Percentiles rank a stretch among this genome's conserved stretches.
Evolutionary conservation across 192 early-diverging fungal species (phyloP).

Genomic region (Backusella liffmaniae): DNA sequence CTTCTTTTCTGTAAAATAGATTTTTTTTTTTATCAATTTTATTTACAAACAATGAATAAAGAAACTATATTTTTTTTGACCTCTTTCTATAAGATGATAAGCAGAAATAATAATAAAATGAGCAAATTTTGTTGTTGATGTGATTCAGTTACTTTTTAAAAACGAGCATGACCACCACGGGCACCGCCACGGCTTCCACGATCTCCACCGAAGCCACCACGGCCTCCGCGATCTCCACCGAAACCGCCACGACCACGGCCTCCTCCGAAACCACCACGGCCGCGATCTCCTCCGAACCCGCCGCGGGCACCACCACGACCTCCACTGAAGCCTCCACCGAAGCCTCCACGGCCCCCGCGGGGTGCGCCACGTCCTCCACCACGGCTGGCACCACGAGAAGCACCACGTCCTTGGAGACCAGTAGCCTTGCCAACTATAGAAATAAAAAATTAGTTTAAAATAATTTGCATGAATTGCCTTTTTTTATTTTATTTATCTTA

Average conservation of each 20-base stretch:
- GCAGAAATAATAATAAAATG: not conserved
- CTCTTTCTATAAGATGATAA: slow-evolving; percentile 2
- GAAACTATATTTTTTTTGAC: not conserved
- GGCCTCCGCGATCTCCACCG: slow-evolving; percentile 15
- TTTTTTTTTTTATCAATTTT: not conserved
- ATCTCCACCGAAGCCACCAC: slow-evolving; percentile 13
- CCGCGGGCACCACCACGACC: slow-evolving; percentile 48
- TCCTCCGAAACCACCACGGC: slow-evolving; percentile 56
- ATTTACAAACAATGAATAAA: slow-evolving; percentile 7
- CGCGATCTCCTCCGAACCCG: slow-evolving; percentile 51
- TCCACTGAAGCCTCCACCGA: slow-evolving; percentile 26
- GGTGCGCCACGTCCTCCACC: slow-evolving; percentile 47
- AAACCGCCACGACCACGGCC: slow-evolving; percentile 45
- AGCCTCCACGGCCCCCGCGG: slow-evolving; percentile 51
- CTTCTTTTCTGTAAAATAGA: not conserved
- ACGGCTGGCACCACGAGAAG: slow-evolving; percentile 14
- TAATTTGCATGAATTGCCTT: not conserved
- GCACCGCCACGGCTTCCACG: slow-evolving; percentile 46
- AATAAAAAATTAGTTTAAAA: slow-evolving; percentile 8
- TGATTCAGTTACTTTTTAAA: slow-evolving; percentile 1
- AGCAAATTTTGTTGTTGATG: not conserved
- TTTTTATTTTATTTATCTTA: slow-evolving; percentile 26
- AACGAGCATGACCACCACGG: slow-evolving; percentile 42
- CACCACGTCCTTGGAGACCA: slow-evolving; percentile 58
- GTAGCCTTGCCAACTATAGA: slow-evolving; percentile 43